Base-by-base conservation (phyloP, 2,329 filamentous ascomycete genomes). In the Paracoccidioides lutzii region DNA sequence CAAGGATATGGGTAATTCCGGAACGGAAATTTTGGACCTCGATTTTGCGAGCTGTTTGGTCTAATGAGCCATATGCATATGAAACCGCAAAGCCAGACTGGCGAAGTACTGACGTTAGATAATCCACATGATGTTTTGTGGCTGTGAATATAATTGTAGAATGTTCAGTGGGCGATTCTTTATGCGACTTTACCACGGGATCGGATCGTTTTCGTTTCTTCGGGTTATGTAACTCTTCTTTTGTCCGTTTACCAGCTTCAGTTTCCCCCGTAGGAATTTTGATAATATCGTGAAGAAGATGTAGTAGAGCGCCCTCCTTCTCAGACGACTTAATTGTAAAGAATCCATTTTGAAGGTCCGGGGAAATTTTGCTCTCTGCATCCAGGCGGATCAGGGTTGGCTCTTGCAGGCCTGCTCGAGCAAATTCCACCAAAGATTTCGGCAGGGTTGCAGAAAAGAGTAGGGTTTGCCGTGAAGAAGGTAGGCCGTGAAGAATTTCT, bases 51-150 rank as follows among this genome's bases (percentile, higher is more conserved):
- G 93, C 93, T 4, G 87, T 90, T 67, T 98, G 93, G 65, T 98
- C 94, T 10, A 98, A 77, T 1, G 91, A 88, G 65, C 93, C 93
- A 67, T 98, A 98, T 12, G 89, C 90, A 67, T 95, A 93, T 3
- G 93, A 96, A 0, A 93, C 88, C 2, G 90, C 83, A 67, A 91
- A 98, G 1, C 90, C 91, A 14, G 87, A 83, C 53, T 85, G 76
- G 32, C 80, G 79, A n/a, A 98, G 77, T n/a, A 98, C 73, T 45
- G 81, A 81, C 42, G 87, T 82, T 3, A 98, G 74, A 66, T 97
- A 98, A 64, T 98, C 94, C 53, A 98, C 93, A 66, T 96, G 90
- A 71, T 98, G 93, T 67, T 98, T 97, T 0, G 93, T 97, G 1
- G 91, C 88, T 0, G 88, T 83, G 66, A 98, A 98, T 3, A 98